A percentile compares a stretch with the other conserved stretches of the same genome.
These are phyloP conservation scores for Trypanosoma vivax DNA, from an alignment of 208 protist genomes.

Conservation along the genomic window DNA sequence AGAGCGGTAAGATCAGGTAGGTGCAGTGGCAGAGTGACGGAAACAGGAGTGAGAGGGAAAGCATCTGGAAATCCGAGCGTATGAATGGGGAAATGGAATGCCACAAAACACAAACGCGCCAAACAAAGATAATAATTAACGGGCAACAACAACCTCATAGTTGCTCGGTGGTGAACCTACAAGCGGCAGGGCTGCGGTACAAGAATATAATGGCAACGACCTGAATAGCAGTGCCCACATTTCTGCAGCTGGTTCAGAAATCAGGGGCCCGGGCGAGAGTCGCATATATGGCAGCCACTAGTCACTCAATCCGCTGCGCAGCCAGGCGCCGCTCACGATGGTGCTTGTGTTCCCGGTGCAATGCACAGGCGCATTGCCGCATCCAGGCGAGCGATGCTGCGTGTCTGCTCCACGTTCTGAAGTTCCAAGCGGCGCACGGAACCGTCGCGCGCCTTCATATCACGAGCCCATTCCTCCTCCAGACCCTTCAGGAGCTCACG, in stretches of 20 bases:
- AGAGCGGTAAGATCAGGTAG: neutral
- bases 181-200: too few species aligned
- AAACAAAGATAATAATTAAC: too few species aligned
- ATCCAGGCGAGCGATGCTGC: conserved; percentile 72
- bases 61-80: too few species aligned
- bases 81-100: neutral
- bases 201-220: too few species aligned
- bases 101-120: neutral
- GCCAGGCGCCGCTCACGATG: conserved; percentile 5
- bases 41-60: conserved; percentile 12
- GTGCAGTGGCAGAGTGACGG: conserved; percentile 1
- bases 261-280: too few species aligned
- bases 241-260: too few species aligned
- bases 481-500: conserved; percentile 56
- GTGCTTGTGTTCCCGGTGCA: conserved; percentile 22
- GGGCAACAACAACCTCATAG: too few species aligned
- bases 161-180: too few species aligned
- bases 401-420: conserved; percentile 86
- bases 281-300: too few species aligned
- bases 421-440: conserved; percentile 75
- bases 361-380: conserved; percentile 79
- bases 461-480: conserved; percentile 55
- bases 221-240: too few species aligned
- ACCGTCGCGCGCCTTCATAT: conserved; percentile 61
- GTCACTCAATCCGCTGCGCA: neutral